Percentiles rank a stretch among this genome's conserved stretches.
Evolutionary conservation across 768 basidiomycete genomes (phyloP).

Genomic region (Nidularia pulvinata): DNA sequence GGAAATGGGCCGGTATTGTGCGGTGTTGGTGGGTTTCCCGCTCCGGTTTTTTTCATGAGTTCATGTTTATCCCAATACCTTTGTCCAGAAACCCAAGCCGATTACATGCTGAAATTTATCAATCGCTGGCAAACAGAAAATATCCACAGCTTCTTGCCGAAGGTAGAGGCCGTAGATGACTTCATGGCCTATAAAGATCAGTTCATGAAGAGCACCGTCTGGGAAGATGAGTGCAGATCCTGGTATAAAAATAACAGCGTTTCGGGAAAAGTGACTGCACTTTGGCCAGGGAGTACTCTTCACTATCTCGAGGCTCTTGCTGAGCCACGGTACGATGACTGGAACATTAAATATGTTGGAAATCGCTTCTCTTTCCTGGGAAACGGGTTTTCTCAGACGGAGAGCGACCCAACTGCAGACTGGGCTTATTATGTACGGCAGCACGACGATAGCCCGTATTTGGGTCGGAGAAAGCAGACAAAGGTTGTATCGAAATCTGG

Average conservation of each 20-base stretch:
- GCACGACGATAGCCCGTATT: conserved; percentile 17
- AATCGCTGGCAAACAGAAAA: conserved; percentile 33
- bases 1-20: conserved; percentile 29
- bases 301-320: conserved; percentile 30
- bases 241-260: conserved; percentile 29
- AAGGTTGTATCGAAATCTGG: conserved; percentile 1
- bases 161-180: conserved; percentile 27
- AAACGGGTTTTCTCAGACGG: conserved; percentile 29
- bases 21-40: conserved; percentile 19
- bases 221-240: conserved; percentile 24
- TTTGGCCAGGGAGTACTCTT: conserved; percentile 33
- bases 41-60: background rate
- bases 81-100: conserved; percentile 24
- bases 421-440: conserved; percentile 27
- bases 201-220: conserved; percentile 31
- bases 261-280: conserved; percentile 23
- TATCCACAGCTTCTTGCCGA: conserved; percentile 30
- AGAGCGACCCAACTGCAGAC: conserved; percentile 24
- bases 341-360: conserved; percentile 27
- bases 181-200: conserved; percentile 25
- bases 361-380: conserved; percentile 32
- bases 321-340: conserved; percentile 30
- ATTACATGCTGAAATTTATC: conserved; percentile 29
- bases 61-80: background rate
- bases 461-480: conserved; percentile 13